Base-by-base conservation (phyloP, 2,329 filamentous ascomycete species). In the Exophiala oligosperma region DNA sequence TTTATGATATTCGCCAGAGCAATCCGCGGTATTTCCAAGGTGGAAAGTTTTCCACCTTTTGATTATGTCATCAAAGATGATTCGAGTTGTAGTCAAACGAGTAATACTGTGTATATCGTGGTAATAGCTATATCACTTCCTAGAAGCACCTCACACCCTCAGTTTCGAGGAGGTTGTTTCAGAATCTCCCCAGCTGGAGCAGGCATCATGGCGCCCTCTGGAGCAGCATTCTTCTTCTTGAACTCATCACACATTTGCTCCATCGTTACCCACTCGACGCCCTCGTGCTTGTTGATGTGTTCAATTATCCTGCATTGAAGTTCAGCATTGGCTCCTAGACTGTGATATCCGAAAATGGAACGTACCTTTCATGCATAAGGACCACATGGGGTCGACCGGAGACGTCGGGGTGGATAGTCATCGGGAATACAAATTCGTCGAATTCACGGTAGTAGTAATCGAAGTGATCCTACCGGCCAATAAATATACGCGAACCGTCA, bases 351-450 rank as follows among this genome's bases (percentile, higher is more conserved):
- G 17, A 17, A n/a, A 49, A 29, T 14, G 17, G 17, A 29, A 47
- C 52, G 37, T 47, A 60, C 57, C 57, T 80, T 72, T 91, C 86
- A 63, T 90, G 86, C 87, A 91, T 90, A 5, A 90, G 74, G 28
- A 91, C 66, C 0, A 85, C 88, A 71, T 91, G 88, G 0, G 88
- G 88, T 17, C 87, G 79, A 0, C 89, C 89, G 2, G 82, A 86
- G 0, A 89, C 85, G 67, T 91, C 88, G 0, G 88, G 89, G 70
- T 91, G 88, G 37, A 91, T 87, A 0, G 88, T 91, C 72, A 91
- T 88, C 0, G 89, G 88, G 66, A 91, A 91, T 52, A 90, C 82
- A 61, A 91, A 91, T 65, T 89, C 86, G 65, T 91, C 87, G 62
- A 90, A 87, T 71, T 91, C 87, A 28, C 87, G 78, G 70, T 91